A percentile compares a stretch with the other conserved stretches of the same genome.
Evolutionary conservation across 2,329 filamentous ascomycete genomes (phyloP).

Genomic region (Aspergillus aculeatus): DNA sequence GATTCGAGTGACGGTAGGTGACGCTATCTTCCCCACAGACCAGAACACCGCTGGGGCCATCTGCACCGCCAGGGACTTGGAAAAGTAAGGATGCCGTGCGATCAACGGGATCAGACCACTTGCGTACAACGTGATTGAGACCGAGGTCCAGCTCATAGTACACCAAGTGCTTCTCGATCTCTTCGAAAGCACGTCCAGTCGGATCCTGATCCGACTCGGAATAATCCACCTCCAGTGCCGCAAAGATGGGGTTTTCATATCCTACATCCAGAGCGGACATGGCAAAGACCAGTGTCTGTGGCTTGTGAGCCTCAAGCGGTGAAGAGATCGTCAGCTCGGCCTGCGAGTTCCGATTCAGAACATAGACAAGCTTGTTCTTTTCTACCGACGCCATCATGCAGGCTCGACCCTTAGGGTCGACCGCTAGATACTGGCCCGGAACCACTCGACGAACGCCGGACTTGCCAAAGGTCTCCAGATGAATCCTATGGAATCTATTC

Average conservation of each 20-base stretch:
- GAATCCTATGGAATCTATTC: slow-evolving; percentile 84
- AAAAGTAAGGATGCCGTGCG: slow-evolving; percentile 86
- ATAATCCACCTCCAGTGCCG: slow-evolving; percentile 90
- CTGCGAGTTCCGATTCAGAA: slow-evolving; percentile 91
- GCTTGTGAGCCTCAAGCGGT: slow-evolving; percentile 91
- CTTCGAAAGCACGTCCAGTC: slow-evolving; percentile 74
- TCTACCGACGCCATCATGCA: slow-evolving; percentile 92
- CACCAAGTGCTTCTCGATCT: slow-evolving; percentile 85
- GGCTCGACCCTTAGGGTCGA: slow-evolving; percentile 92
- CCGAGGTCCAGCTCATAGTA: slow-evolving; percentile 98
- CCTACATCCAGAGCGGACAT: slow-evolving; percentile 89
- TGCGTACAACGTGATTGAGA: slow-evolving; percentile 92
- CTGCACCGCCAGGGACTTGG: slow-evolving; percentile 89
- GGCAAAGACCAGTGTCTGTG: slow-evolving; percentile 84
- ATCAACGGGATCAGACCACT: slow-evolving; percentile 93
- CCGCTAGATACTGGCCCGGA: slow-evolving; percentile 92
- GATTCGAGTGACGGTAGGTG: slow-evolving; percentile 95
- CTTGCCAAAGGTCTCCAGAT: slow-evolving; percentile 97
- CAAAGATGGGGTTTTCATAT: slow-evolving; percentile 96
- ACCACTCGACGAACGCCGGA: slow-evolving; percentile 91
- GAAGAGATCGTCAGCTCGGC: slow-evolving; percentile 96
- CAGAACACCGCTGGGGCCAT: slow-evolving; percentile 90
- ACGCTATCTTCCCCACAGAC: slow-evolving; percentile 94
- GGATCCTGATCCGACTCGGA: slow-evolving; percentile 87
- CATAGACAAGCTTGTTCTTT: slow-evolving; percentile 99